phyloP scores from a whole-genome alignment of 805 yeast species.

The Millerozyma acaciae region DNA sequence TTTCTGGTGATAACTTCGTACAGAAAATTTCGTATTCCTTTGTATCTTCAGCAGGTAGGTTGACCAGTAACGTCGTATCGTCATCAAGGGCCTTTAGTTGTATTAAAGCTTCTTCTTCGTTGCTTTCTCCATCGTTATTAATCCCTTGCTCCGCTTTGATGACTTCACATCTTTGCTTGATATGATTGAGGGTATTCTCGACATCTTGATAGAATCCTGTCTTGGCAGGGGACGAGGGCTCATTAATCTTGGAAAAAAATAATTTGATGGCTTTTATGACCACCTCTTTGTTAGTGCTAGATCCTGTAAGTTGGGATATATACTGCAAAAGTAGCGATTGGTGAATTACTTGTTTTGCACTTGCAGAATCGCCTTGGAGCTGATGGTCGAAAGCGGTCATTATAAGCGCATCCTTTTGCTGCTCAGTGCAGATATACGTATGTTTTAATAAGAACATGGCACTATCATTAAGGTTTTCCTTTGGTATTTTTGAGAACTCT shows the following conservation, averaged over 20 bases:
- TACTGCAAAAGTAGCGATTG: slow-evolving; percentile 81
- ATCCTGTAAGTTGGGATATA: slow-evolving; percentile 44
- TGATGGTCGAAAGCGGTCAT: slow-evolving; percentile 90
- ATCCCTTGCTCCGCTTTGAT: slow-evolving; percentile 50
- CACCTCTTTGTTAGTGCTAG: slow-evolving; percentile 24
- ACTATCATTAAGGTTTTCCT: slow-evolving; percentile 45
- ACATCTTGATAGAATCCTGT: slow-evolving; percentile 72
- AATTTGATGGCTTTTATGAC: slow-evolving; percentile 48
- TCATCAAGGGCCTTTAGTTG: slow-evolving; percentile 90
- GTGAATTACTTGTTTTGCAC: slow-evolving; percentile 65
- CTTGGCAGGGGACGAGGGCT: slow-evolving; percentile 54
- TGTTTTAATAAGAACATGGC: slow-evolving; percentile 53
- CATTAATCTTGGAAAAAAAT: slow-evolving; percentile 62
- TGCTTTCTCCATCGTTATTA: slow-evolving; percentile 17
- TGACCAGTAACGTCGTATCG: slow-evolving; percentile 65
- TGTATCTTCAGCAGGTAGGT: slow-evolving; percentile 57
- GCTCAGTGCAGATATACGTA: slow-evolving; percentile 68
- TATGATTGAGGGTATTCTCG: slow-evolving; percentile 68
- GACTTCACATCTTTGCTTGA: slow-evolving; percentile 67
- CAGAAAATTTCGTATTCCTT: slow-evolving; percentile 54
- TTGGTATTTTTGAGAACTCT: slow-evolving; percentile 57
- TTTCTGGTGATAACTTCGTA: slow-evolving; percentile 49
- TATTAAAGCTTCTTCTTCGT: slow-evolving; percentile 67
- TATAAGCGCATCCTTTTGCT: slow-evolving; percentile 86
- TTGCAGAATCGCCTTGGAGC: slow-evolving; percentile 52